These are phyloP conservation scores for Fragilariopsis cylindrus DNA, from an alignment of 108 stramenopile genomes.

Conservation along the genomic window DNA sequence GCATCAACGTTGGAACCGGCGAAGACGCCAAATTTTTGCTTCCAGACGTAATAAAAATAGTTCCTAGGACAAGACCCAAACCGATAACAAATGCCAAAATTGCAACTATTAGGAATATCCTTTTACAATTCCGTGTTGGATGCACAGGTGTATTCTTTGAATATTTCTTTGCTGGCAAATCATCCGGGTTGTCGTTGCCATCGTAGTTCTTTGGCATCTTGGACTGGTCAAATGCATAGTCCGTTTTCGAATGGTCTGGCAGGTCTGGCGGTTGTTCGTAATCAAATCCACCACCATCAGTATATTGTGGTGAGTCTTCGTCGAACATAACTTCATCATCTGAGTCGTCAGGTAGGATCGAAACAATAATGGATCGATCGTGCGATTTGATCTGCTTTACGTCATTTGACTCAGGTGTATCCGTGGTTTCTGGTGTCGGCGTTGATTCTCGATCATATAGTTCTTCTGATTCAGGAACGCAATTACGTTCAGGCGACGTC, in stretches of 20 bases:
- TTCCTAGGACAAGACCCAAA: constrained; percentile 2
- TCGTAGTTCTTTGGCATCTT: constrained; percentile 1
- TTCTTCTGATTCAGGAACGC: neutral
- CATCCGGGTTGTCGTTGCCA: neutral
- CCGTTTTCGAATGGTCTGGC: too few relatives aligned
- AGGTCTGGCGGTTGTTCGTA: too few relatives aligned
- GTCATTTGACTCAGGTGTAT: constrained; percentile 1
- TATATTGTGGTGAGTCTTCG: neutral
- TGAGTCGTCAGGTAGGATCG: constrained; percentile 6
- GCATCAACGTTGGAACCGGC: neutral
- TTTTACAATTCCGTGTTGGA: constrained; percentile 4
- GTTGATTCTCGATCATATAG: too few relatives aligned
- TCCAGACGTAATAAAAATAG: neutral
- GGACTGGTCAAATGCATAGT: neutral
- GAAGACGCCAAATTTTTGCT: neutral
- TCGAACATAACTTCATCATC: constrained; percentile 4
- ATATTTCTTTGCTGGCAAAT: neutral
- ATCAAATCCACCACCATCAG: neutral
- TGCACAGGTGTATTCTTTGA: too few relatives aligned
- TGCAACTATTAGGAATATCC: neutral
- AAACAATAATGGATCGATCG: neutral
- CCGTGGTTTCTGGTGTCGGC: neutral
- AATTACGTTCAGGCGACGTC: neutral
- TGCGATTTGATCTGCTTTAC: neutral
- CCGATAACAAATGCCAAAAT: neutral